Base-by-base conservation (phyloP, 805 yeast species). In the Wickerhamomyces xylosicus region DNA sequence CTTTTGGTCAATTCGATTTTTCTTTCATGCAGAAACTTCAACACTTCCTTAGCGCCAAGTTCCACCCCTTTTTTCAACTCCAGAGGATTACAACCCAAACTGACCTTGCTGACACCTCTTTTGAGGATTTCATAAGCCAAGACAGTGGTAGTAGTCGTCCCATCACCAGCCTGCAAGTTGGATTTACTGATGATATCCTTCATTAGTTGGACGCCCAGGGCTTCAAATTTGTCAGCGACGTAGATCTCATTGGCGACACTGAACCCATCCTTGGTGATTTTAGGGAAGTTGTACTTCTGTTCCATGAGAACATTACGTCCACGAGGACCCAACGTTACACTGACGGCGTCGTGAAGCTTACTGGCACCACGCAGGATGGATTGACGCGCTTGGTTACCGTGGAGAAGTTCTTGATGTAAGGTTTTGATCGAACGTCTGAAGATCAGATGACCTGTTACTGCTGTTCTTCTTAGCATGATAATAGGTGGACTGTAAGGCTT, bases 31-130 rank as follows among this genome's bases (percentile, higher is more conserved):
- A 90, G 73, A 64, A 73, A 90, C 45, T 79, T 74, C 48, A 90
- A 89, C 37, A 89, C 95, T 33, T 89, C 87, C 61, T 85, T 90
- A 37, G 89, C 97, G 33, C 97, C 98, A 44, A 95, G 82, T 70
- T 89, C 96, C 36, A 95, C 78, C 55, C 98, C 98, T 61, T 92
- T 79, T 75, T 97, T 85, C 59, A 90, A 74, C 57, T 90, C 97
- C 92, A 87, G 89, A 54, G 98, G 97, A 71, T 90, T 92, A 67
- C 96, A 89, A 45, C 98, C 98, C 41, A 97, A 96, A 45, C 97
- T 97, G 34, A 92, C 98, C 57, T 86, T 86, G 73, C 86, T 87
- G 45, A 90, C 95, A 22, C 94, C 77, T 66, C 92, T 97, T 44
- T 95, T 80, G 70, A 90, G 85, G 52, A 90, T 90, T 42, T 95